phyloP scores from a whole-genome alignment of 2,329 filamentous ascomycete species.

The Alternaria alternata region DNA sequence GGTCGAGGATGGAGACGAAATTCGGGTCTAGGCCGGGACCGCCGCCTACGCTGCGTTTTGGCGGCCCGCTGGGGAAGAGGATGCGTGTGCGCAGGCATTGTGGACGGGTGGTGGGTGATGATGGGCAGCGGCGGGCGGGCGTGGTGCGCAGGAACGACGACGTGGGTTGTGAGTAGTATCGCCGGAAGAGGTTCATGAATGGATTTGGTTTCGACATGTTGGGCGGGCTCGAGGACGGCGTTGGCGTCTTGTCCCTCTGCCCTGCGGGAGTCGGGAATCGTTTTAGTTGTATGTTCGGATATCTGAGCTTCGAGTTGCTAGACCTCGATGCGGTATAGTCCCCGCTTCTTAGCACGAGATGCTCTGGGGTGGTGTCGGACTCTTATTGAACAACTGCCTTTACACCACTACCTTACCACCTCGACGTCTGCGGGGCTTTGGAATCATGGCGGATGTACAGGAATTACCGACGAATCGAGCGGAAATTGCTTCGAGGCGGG shows the following conservation, averaged over 20 bases:
- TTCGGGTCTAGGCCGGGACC: conserved; percentile 71
- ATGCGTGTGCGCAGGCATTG: conserved; percentile 47
- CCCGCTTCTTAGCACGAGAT: conserved; percentile 15
- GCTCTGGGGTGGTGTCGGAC: background rate
- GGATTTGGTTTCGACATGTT: conserved; percentile 45
- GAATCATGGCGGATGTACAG: conserved; percentile 23
- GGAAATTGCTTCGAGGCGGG: conserved; percentile 3
- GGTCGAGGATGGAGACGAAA: conserved; percentile 88
- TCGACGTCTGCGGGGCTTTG: background rate
- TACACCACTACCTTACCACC: background rate
- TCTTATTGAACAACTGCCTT: background rate
- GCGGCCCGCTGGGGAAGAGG: conserved; percentile 22
- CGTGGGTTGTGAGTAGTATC: conserved; percentile 34
- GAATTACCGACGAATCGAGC: background rate
- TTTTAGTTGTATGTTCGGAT: conserved; percentile 22
- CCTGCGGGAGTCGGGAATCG: conserved; percentile 11
- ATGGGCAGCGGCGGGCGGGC: conserved; percentile 27
- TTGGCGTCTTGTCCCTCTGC: no score
- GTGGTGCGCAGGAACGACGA: conserved; percentile 11
- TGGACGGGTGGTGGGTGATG: conserved; percentile 34
- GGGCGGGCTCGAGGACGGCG: background rate
- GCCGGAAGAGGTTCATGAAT: conserved; percentile 43
- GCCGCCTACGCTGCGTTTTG: conserved; percentile 31
- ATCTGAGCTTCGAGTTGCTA: conserved; percentile 22
- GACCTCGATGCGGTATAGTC: conserved; percentile 23